Evolutionary conservation across 192 early-diverging fungal species (phyloP).

Genomic region (Coemansia sp.): DNA sequence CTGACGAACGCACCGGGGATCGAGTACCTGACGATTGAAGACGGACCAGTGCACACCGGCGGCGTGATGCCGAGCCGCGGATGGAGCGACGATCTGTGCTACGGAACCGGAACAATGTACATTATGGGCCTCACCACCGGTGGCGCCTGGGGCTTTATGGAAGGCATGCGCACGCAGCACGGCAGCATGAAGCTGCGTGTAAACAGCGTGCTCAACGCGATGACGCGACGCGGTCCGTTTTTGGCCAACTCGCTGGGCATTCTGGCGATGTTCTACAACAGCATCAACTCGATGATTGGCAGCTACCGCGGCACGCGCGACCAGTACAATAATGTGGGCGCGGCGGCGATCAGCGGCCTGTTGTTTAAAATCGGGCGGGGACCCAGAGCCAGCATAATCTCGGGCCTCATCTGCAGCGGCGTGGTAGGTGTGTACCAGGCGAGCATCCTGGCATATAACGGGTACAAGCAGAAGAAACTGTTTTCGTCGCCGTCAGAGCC

Average conservation of each 20-base stretch:
- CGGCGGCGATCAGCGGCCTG: slow-evolving; percentile 72
- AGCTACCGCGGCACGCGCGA: slow-evolving; percentile 63
- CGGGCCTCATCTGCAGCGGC: slow-evolving; percentile 60
- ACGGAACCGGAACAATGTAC: slow-evolving; percentile 80
- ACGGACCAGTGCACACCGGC: slow-evolving; percentile 36
- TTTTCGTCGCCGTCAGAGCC: slow-evolving; percentile 41
- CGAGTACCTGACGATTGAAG: slow-evolving; percentile 53
- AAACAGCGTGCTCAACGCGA: slow-evolving; percentile 78
- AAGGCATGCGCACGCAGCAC: slow-evolving; percentile 67
- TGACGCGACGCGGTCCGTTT: slow-evolving; percentile 82
- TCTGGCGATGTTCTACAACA: slow-evolving; percentile 81
- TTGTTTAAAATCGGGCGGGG: slow-evolving; percentile 74
- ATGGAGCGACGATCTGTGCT: slow-evolving; percentile 79
- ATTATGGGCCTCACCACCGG: slow-evolving; percentile 69
- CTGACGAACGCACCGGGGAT: slow-evolving; percentile 37
- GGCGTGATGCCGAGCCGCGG: slow-evolving; percentile 71
- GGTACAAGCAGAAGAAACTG: slow-evolving; percentile 27
- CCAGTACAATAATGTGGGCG: slow-evolving; percentile 65
- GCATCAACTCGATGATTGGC: slow-evolving; percentile 67
- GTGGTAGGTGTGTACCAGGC: slow-evolving; percentile 58
- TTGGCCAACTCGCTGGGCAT: slow-evolving; percentile 80
- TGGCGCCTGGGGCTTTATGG: slow-evolving; percentile 72
- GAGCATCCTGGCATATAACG: slow-evolving; percentile 27
- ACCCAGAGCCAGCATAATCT: slow-evolving; percentile 55
- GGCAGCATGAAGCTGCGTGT: slow-evolving; percentile 73